Base-by-base conservation (phyloP, 2,329 filamentous ascomycete genomes). In the Phialocephala sp. region DNA sequence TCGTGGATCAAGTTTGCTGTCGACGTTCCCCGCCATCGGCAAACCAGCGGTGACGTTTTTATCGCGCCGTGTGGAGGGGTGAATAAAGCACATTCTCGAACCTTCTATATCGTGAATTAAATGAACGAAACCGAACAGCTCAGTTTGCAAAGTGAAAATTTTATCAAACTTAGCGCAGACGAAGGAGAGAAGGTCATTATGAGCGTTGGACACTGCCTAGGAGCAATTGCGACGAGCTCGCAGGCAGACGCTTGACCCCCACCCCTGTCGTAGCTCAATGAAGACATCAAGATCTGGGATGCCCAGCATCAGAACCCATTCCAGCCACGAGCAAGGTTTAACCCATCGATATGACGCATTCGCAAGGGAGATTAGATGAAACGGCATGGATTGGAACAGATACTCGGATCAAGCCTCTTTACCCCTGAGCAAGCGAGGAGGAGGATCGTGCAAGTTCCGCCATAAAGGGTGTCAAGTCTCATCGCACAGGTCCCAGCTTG, bases 41-140 rank as follows among this genome's bases (percentile, higher is more conserved):
- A 47, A 64, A 61, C 41, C 37, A 52, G 59, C 63, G 63, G 63
- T 65, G 63, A 61, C 59, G 63, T 58, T 32, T 32, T 32, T 32
- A 32, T 15, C 35, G 37, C 15, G 37, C 14, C n/a, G 57, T 36
- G 56, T 55, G 47, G 64, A 43, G 64, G 64, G 64, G 63, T 61
- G 32, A 22, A 22, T 24, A 32, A 60, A 52, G 66, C 63, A 68
- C 32, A 32, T 68, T 63, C 66, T 32, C 60, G 66, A 68, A 68
- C 43, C 54, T 66, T 64, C 59, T 15, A 57, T 47, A 54, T 55
- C 18, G 27, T 12, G 24, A 55, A 55, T 18, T 55, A 8, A 41
- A 36, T 55, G 8, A 36, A 36, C 18, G 35, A 37, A 55, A 37
- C 37, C n/a, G 18, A 11, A 22, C 18, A 2, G 45, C 8, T 2